phyloP scores from a whole-genome alignment of 495 filamentous ascomycete species.

The Sordaria brevicollis region DNA sequence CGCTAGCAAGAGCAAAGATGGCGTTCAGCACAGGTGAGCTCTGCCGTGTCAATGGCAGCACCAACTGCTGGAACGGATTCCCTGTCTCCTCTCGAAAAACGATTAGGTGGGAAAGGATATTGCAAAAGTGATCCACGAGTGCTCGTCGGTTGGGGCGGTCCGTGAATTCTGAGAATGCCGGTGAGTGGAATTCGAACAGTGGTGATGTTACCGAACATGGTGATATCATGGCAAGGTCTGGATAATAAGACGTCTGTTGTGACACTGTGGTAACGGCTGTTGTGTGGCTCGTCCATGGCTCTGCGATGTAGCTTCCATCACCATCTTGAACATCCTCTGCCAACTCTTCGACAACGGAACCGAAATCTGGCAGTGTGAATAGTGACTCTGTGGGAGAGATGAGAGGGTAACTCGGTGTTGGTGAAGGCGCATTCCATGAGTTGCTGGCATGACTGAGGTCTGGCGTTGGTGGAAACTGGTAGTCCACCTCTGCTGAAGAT shows the following conservation, averaged over 20 bases:
- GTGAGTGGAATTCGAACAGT: conserved; percentile 38
- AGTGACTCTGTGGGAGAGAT: not conserved
- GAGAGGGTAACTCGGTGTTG: not conserved
- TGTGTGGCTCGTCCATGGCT: not conserved
- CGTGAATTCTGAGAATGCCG: conserved; percentile 46
- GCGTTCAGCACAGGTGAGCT: conserved; percentile 46
- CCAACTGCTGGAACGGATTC: conserved; percentile 52
- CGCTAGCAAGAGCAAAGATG: conserved; percentile 47
- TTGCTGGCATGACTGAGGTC: not conserved
- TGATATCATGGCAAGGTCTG: conserved; percentile 35
- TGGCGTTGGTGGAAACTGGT: not conserved
- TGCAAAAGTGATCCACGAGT: conserved; percentile 53
- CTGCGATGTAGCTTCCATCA: not conserved
- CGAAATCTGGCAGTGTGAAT: not conserved
- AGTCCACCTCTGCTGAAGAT: conserved; percentile 5
- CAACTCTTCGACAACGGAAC: not conserved
- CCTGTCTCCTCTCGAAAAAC: conserved; percentile 53
- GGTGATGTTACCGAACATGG: conserved; percentile 37
- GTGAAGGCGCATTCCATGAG: not conserved
- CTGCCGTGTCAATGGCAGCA: conserved; percentile 45
- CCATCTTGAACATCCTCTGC: not conserved
- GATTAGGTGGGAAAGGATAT: conserved; percentile 50
- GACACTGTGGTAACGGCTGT: conserved; percentile 3
- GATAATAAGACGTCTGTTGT: conserved; percentile 19
- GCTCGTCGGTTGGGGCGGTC: conserved; percentile 42